These are phyloP conservation scores for Gardenia jasminoides DNA, from an alignment of 257 asterid genomes.

Conservation along the genomic window DNA sequence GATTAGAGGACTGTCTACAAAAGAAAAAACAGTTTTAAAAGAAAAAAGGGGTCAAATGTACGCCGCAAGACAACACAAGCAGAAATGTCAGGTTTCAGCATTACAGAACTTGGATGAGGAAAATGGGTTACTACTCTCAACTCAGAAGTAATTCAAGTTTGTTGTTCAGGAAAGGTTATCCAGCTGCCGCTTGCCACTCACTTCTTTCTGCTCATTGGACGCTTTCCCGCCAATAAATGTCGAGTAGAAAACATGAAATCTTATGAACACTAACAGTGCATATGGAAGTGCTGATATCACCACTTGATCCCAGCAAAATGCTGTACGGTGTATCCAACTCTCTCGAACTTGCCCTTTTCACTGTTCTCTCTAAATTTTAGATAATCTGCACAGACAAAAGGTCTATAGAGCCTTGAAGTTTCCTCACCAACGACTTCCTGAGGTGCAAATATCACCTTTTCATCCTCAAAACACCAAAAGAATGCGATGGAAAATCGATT, in stretches of 20 bases:
- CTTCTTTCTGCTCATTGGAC: background rate
- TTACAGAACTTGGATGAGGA: too few relatives aligned
- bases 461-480: constrained; percentile 80
- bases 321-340: constrained; percentile 66
- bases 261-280: background rate
- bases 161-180: background rate
- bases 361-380: constrained; percentile 54
- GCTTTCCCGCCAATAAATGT: background rate
- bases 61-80: too few relatives aligned
- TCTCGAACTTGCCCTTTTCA: constrained; percentile 73
- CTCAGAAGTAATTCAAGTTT: background rate
- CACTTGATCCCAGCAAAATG: constrained; percentile 52
- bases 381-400: constrained; percentile 61
- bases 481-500: constrained; percentile 62
- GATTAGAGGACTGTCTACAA: background rate
- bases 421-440: constrained; percentile 49
- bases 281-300: background rate
- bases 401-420: constrained; percentile 37
- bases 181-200: background rate
- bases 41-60: background rate
- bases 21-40: too few relatives aligned
- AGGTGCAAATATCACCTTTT: constrained; percentile 56
- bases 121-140: background rate
- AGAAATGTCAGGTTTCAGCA: too few relatives aligned
- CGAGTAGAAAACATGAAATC: too few relatives aligned